phyloP scores from a whole-genome alignment of 805 yeast genomes.

The Lachancea waltii region DNA sequence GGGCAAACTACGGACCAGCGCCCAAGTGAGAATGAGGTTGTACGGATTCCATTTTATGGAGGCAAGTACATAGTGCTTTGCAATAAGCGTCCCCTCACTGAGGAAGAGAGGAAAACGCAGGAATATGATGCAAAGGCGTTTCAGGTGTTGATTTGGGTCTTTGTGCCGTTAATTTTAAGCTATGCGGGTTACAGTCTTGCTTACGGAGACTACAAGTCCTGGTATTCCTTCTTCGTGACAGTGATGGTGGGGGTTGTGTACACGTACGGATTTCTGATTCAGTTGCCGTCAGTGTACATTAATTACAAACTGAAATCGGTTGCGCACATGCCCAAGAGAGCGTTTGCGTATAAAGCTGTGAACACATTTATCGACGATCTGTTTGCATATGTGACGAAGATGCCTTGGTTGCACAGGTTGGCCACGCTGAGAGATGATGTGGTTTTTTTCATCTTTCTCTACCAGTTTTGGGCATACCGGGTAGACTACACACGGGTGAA shows the following conservation, averaged over 20 bases:
- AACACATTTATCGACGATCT: constrained; percentile 39
- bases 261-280: constrained; percentile 37
- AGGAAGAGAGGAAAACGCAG: constrained; percentile 35
- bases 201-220: constrained; percentile 37
- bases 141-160: constrained; percentile 33
- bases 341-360: constrained; percentile 37
- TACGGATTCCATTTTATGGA: background rate
- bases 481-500: constrained; percentile 36
- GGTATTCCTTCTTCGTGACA: constrained; percentile 38
- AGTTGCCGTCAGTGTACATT: constrained; percentile 37
- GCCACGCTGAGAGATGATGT: constrained; percentile 39
- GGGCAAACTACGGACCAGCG: too few relatives aligned
- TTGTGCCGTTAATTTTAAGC: constrained; percentile 33
- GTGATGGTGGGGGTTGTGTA: constrained; percentile 38
- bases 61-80: constrained; percentile 10
- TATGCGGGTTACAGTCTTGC: constrained; percentile 35
- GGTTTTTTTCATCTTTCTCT: constrained; percentile 35
- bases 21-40: background rate
- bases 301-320: constrained; percentile 39
- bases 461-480: constrained; percentile 37
- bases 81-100: constrained; percentile 33
- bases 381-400: constrained; percentile 38
- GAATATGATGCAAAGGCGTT: constrained; percentile 38
- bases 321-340: constrained; percentile 37
- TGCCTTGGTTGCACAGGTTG: constrained; percentile 38